phyloP scores from a whole-genome alignment of 179 eudicot genomes.

The Dionaea muscipula region DNA sequence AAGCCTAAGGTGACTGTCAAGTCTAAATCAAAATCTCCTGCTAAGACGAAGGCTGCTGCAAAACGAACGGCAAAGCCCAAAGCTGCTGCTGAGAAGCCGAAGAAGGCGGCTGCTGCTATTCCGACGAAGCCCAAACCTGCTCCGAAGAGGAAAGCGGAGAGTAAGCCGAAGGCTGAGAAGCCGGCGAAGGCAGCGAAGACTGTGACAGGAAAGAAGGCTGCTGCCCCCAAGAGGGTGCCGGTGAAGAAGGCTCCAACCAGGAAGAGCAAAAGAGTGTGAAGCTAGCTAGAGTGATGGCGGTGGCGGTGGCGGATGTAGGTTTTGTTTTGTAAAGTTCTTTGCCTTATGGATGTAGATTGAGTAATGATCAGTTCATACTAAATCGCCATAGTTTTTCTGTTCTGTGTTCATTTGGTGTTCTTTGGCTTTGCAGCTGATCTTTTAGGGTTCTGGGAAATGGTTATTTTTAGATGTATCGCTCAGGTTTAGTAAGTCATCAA shows the following conservation, averaged over 20 bases:
- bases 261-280: constrained; percentile 22
- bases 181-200: constrained; percentile 26
- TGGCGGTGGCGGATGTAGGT: too few relatives aligned
- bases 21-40: too few relatives aligned
- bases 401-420: too few relatives aligned
- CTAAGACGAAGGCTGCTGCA: constrained; percentile 2
- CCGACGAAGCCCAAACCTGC: constrained; percentile 10
- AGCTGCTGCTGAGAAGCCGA: background rate
- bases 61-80: constrained; percentile 15
- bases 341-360: too few relatives aligned
- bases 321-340: too few relatives aligned
- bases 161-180: constrained; percentile 15
- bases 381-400: too few relatives aligned
- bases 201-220: constrained; percentile 9
- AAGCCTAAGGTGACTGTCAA: constrained; percentile 8
- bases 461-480: too few relatives aligned
- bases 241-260: constrained; percentile 15
- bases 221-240: constrained; percentile 9
- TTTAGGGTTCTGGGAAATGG: too few relatives aligned
- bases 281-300: background rate
- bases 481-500: too few relatives aligned
- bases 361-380: too few relatives aligned
- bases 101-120: background rate
- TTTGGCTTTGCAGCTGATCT: too few relatives aligned
- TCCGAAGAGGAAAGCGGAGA: constrained; percentile 1